Conservation (phyloP, 768 basidiomycete genomes). For the Boletellus ananas region DNA sequence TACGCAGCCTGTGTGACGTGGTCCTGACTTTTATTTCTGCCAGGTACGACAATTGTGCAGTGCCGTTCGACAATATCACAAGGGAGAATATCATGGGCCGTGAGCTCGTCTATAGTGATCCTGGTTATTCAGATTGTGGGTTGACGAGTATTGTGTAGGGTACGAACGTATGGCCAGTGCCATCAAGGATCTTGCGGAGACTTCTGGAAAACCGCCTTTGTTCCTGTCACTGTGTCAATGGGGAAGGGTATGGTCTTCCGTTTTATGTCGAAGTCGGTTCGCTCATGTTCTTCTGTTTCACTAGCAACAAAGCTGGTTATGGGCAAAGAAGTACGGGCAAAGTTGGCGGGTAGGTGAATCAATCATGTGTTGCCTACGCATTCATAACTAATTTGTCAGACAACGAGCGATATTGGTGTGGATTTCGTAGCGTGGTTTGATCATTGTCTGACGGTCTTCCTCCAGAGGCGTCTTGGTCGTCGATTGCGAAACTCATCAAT, state of each 20-base stretch:
- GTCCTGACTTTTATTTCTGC: neutral
- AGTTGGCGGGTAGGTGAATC: constrained; percentile 55
- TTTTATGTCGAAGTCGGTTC: neutral
- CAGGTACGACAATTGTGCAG: constrained; percentile 62
- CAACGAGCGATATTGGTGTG: constrained; percentile 48
- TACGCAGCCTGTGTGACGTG: neutral
- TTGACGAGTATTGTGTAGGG: constrained; percentile 34
- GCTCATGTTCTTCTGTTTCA: constrained; percentile 1
- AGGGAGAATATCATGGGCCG: constrained; percentile 54
- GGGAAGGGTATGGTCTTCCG: constrained; percentile 48
- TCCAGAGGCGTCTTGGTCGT: constrained; percentile 46
- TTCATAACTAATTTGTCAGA: constrained; percentile 31
- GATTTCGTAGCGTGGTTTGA: neutral
- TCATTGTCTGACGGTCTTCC: neutral
- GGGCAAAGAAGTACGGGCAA: constrained; percentile 58
- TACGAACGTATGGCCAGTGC: constrained; percentile 60
- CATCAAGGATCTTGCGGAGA: constrained; percentile 44
- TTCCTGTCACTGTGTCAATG: constrained; percentile 64
- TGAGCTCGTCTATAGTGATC: constrained; percentile 25
- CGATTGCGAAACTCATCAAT: constrained; percentile 52
- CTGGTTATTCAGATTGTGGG: neutral
- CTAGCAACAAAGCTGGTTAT: constrained; percentile 61
- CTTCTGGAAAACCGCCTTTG: constrained; percentile 50
- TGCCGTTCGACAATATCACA: constrained; percentile 55
- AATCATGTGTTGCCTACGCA: neutral